These are phyloP conservation scores for Ochromonas danica DNA, from an alignment of 108 stramenopile genomes.

Conservation along the genomic window DNA sequence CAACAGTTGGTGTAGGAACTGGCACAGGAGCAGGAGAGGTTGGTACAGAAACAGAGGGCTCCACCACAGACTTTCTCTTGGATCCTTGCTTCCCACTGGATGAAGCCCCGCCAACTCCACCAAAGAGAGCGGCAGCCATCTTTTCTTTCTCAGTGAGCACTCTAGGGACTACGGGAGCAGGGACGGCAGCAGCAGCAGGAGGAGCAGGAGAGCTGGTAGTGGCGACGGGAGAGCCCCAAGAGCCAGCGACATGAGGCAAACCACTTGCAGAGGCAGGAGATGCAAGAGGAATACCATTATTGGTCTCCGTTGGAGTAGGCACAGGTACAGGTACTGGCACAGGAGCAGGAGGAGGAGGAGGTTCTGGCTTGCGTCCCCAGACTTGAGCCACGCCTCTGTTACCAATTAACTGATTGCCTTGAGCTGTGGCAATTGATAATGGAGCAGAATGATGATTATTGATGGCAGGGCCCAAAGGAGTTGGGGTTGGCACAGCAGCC, in stretches of 20 bases:
- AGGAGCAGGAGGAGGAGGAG: slow-evolving; percentile 25
- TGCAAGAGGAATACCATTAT: neutral
- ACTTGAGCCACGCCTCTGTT: slow-evolving; percentile 1
- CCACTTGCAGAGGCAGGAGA: neutral
- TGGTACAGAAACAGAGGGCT: slow-evolving; percentile 37
- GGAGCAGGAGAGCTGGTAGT: slow-evolving; percentile 46
- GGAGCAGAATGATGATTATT: too few species aligned
- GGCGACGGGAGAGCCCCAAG: neutral
- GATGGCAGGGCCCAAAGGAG: neutral
- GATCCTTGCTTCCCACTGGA: neutral
- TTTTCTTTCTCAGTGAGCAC: slow-evolving; percentile 86
- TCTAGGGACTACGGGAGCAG: slow-evolving; percentile 56
- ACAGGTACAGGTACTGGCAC: slow-evolving; percentile 21
- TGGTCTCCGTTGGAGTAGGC: neutral
- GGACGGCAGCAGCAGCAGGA: slow-evolving; percentile 50
- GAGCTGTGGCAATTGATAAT: neutral
- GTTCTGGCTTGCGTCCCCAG: slow-evolving; percentile 25
- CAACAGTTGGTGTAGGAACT: neutral
- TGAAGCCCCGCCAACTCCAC: slow-evolving; percentile 72
- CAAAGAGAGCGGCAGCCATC: slow-evolving; percentile 90
- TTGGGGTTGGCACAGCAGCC: neutral
- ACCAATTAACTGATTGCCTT: slow-evolving; percentile 2
- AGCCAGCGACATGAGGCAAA: too few species aligned
- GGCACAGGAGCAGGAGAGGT: slow-evolving; percentile 46
- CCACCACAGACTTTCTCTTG: neutral